Evolutionary conservation across 2,329 filamentous ascomycete species (phyloP).

Genomic region (Botryotinia narcissicola): DNA sequence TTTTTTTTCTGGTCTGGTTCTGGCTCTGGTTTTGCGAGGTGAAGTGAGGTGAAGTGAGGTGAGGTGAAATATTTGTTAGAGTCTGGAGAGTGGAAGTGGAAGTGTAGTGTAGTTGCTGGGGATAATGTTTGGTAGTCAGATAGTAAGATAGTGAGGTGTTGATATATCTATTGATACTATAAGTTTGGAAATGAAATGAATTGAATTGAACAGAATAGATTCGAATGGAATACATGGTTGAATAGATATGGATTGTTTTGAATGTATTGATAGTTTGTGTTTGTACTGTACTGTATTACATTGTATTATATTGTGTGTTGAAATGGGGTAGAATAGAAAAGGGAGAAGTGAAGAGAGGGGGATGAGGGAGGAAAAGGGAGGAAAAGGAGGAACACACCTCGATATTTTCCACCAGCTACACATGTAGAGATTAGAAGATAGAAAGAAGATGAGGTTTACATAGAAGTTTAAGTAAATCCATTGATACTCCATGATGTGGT

Average conservation of each 20-base stretch:
- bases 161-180: neutral
- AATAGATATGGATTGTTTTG: neutral
- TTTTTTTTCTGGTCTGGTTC: neutral
- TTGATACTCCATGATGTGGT: neutral
- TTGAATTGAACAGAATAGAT: accelerated
- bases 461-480: neutral
- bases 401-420: neutral
- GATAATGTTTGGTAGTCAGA: too few species aligned
- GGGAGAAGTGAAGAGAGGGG: neutral
- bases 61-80: too few species aligned
- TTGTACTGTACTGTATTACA: neutral
- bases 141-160: too few species aligned
- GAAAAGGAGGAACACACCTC: neutral
- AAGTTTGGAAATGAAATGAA: neutral
- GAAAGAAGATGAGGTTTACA: neutral
- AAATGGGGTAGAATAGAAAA: neutral
- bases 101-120: neutral
- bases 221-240: neutral
- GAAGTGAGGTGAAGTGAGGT: too few species aligned
- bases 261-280: neutral
- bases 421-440: neutral
- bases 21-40: too few species aligned
- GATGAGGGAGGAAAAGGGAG: too few species aligned
- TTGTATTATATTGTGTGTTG: neutral
- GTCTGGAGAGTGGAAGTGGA: neutral